Base-by-base conservation (phyloP, 495 filamentous ascomycete species). In the Neurospora intermedia region DNA sequence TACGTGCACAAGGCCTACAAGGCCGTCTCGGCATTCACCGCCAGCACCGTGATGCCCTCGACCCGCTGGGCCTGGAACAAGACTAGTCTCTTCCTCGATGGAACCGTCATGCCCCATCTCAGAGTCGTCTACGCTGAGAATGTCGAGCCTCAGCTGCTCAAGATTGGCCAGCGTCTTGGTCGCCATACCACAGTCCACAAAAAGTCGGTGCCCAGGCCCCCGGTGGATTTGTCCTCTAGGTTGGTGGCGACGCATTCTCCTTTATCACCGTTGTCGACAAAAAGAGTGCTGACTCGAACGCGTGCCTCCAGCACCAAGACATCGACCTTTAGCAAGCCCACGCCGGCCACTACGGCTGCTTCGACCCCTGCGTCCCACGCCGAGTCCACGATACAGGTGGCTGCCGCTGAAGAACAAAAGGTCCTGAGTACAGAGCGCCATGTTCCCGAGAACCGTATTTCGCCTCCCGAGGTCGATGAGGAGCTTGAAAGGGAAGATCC, bases 71-170 rank as follows among this genome's bases (percentile, higher is more conserved):
- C 88, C 4, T 93, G 90, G 88, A 86, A 88, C 16, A 89, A 88
- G 41, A 87, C 85, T 2, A 86, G 87, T 69, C 80, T 86, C n/a
- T 92, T 97, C 76, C 83, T 93, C 15, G 89, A 91, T 69, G 85
- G 88, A 59, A 92, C 88, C 3, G 77, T 97, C 15, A 96, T 92
- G 91, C 94, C 94, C 9, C 89, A 90, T 76, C 31, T 98, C 8
- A 87, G 90, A 39, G 87, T 93, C 35, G 82, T 97, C 13, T 98
- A 97, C 76, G 90, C 90, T 42, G 89, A 96, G 78, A 96, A 95
- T 75, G 95, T 99, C 9, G 94, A 98, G 82, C 96, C 96, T 13
- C 96, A 99, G 79, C 86, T 99, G 1, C 88, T 96, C 69, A 92
- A 93, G 75, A 98, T 99, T 74, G 90, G 93, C 16, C 91, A 98